Base-by-base conservation (phyloP, 805 yeast genomes). In the Wickerhamiella lipophila region DNA sequence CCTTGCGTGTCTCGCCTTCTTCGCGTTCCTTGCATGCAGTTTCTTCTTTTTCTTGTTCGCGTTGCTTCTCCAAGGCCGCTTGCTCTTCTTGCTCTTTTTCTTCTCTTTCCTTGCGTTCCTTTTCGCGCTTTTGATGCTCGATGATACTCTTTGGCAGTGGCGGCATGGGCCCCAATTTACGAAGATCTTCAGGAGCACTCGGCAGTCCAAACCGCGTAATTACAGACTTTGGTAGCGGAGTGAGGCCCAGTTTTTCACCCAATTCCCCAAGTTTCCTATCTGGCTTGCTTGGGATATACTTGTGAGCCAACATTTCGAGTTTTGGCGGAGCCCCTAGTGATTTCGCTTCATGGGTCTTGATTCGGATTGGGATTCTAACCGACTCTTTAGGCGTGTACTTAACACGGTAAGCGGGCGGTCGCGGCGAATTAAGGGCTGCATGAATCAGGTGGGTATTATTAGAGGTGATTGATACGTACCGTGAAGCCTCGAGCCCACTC, bases 401-500 rank as follows among this genome's bases (percentile, higher is more conserved):
- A 25, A 39, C 35, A n/a, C 30, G 32, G 22, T 50, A 56, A 2
- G 52, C 49, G 3, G 61, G 61, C 9, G 60, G 50, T 7, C 42
- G 42, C 8, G 61, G 61, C 2, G 56, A 51, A 9, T 57, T 52
- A 9, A 56, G 53, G 9, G 29, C 30, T 2, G 47, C 32, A 27
- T 44, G 47, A 9, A 44, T 23, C 22, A 32, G 12, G 18, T 32
- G 47, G 30, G 40, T 12, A 12, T 32, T 23, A 25, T 34, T 32
- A 23, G 34, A n/a, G 39, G 23, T 30, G 5, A 22, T 15, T 12
- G 30, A 15, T 19, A 19, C 30, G 29, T 22, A 23, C 21, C 25
- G 43, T 3, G 30, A 40, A 26, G 45, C 26, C 7, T 29, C 15
- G 54, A 56, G 35, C 3, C 53, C 51, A 3, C 59, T 52, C n/a